Evolutionary conservation across 306 rosid species (phyloP), one percentile per base, ranked within the genome.

Genomic region (Vachellia pachyceras): DNA sequence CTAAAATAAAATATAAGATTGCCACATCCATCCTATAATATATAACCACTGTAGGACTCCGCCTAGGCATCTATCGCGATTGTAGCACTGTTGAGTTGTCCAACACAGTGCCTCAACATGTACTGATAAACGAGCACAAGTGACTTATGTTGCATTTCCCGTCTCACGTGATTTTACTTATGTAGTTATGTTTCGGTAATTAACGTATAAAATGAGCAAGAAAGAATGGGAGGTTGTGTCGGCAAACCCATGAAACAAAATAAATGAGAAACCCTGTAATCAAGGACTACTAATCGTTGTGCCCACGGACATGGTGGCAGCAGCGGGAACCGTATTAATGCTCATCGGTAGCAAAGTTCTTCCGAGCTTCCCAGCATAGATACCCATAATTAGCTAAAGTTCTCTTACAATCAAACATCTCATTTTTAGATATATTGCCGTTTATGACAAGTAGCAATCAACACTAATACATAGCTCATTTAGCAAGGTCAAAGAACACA

Each of bases 51-150:
- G 17, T 9, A 3, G 52, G 71, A 67, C 29, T 49, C 61, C 33
- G 23, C 35, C 41, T 63, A 33, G n/a, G 42, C 5, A 35, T 72
- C 40, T 71, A 47, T 29, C 74, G 37, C 42, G 18, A 44, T 72
- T 65, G 52, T 40, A 67, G 77, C 73, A 54, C 73, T 80, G 40
- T 45, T 7, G 49, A 63, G 65, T 66, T 63, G 29, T 68, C 33
- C 22, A 7, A 57, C 65, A 22, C 39, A 23, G 66, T 29, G 37
- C 67, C 39, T 25, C 18, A 35, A 78, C 45, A 66, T 83, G 77
- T 67, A 73, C 41, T 68, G 45, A 68, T 20, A 74, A 74, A 23
- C 79, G 77, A 39, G 63, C 74, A 79, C 35, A 54, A 46, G 42
- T 13, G 8, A 63, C 11, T 23, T 20, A 11, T 22, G 41, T 73